Conservation (phyloP, 768 basidiomycete genomes). For the Termitomyces sp. region DNA sequence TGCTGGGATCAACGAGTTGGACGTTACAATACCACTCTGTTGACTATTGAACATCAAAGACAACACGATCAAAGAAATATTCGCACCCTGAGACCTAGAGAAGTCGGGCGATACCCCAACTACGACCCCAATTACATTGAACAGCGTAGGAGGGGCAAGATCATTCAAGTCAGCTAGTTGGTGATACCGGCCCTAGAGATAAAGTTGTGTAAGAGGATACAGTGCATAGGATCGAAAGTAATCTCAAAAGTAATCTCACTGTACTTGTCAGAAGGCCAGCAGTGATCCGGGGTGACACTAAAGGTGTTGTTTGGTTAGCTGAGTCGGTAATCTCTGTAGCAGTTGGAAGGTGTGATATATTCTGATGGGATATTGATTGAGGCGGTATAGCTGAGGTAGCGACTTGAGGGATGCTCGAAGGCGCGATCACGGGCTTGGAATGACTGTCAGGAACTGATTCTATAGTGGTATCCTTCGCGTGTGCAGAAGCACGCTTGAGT, state of each 20-base stretch:
- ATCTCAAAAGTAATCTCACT: neutral
- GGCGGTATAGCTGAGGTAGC: neutral
- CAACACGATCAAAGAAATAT: neutral
- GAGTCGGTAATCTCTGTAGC: neutral
- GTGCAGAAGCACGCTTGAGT: neutral
- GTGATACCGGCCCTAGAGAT: constrained; percentile 14
- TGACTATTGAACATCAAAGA: neutral
- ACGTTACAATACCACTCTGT: constrained; percentile 44
- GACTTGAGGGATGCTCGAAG: too few relatives aligned
- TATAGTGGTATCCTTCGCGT: neutral
- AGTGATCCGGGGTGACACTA: neutral
- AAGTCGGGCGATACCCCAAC: constrained; percentile 11
- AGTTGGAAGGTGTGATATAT: neutral
- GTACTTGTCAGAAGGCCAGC: neutral
- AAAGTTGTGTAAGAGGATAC: neutral
- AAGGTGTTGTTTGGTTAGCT: neutral
- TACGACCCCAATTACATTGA: constrained; percentile 21
- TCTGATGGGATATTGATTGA: neutral
- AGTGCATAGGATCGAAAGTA: neutral
- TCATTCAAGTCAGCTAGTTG: constrained; percentile 7
- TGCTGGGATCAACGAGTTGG: constrained; percentile 48
- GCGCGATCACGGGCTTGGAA: neutral
- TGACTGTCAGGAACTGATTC: neutral
- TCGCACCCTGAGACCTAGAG: constrained; percentile 22
- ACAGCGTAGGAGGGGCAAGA: neutral